phyloP scores from a whole-genome alignment of 371 early-diverging fungal genomes.

The Mortierella sp. region DNA sequence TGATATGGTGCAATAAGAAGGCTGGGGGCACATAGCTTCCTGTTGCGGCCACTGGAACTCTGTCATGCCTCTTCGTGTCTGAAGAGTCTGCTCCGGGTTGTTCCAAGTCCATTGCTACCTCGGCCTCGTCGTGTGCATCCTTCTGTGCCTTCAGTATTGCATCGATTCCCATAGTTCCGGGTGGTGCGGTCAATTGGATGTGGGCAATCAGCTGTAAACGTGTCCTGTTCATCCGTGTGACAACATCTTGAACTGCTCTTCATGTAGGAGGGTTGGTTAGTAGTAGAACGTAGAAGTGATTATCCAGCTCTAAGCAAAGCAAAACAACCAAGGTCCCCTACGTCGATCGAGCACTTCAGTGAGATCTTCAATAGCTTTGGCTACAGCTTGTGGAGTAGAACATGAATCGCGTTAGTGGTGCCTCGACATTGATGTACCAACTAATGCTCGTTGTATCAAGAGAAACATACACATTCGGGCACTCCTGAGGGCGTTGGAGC shows the following conservation, averaged over 20 bases:
- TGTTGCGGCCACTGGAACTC: no score
- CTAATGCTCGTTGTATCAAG: no score
- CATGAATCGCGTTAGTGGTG: no score
- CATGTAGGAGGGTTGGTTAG: no score
- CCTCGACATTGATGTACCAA: no score
- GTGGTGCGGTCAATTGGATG: conserved; percentile 31
- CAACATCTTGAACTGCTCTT: conserved; percentile 41
- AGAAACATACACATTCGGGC: conserved; percentile 40
- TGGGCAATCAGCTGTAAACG: conserved; percentile 21
- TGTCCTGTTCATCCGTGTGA: conserved; percentile 22
- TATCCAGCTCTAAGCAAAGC: no score
- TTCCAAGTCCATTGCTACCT: not conserved
- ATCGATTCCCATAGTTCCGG: conserved; percentile 27
- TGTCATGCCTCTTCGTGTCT: no score
- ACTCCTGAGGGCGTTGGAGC: conserved; percentile 30
- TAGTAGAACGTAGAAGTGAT: not conserved
- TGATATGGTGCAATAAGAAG: conserved; percentile 12
- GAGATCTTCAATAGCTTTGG: conserved; percentile 23
- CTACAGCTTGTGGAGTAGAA: no score
- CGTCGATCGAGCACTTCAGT: conserved; percentile 26
- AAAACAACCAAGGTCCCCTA: conserved; percentile 1
- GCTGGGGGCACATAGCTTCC: conserved; percentile 27
- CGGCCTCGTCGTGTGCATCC: conserved; percentile 7
- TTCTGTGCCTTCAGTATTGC: conserved; percentile 25
- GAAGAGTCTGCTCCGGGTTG: no score